Percentiles rank a stretch among this genome's conserved stretches.
These are phyloP conservation scores for Calophaca sinica DNA, from an alignment of 306 rosid genomes.

Conservation along the genomic window DNA sequence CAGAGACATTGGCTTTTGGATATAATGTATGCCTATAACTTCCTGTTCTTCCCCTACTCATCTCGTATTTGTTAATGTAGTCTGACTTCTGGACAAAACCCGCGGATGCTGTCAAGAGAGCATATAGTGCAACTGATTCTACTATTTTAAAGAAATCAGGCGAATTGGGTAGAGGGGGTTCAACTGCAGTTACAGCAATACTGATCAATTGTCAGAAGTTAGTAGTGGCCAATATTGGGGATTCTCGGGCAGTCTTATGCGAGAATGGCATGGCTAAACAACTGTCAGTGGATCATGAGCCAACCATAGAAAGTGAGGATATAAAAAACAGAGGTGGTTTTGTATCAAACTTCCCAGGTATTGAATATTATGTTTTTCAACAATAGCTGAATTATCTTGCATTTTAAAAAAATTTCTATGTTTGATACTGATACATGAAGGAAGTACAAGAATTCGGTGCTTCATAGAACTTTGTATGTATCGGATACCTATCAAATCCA, in stretches of 20 bases:
- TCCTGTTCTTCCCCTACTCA: neutral
- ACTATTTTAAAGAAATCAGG: constrained; percentile 75
- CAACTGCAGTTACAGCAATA: constrained; percentile 98
- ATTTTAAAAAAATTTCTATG: no score
- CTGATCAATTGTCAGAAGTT: constrained; percentile 77
- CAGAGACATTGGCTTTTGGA: neutral
- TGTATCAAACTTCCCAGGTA: constrained; percentile 95
- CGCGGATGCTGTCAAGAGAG: constrained; percentile 68
- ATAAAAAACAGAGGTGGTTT: constrained; percentile 91
- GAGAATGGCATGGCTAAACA: constrained; percentile 75
- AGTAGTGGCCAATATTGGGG: constrained; percentile 91
- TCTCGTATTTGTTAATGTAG: constrained; percentile 49
- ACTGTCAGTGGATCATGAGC: constrained; percentile 91
- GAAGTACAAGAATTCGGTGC: neutral
- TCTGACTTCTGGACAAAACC: constrained; percentile 84
- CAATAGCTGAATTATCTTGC: neutral
- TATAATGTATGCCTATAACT: constrained; percentile 17
- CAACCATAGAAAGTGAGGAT: constrained; percentile 64
- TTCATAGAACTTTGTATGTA: neutral
- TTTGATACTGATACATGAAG: neutral
- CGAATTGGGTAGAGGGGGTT: constrained; percentile 90
- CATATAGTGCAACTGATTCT: constrained; percentile 73
- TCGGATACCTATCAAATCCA: neutral
- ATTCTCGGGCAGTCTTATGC: constrained; percentile 87
- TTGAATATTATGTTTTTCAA: constrained; percentile 9